Conservation (phyloP, 2,329 filamentous ascomycete species). For the Gnomoniopsis sp. region DNA sequence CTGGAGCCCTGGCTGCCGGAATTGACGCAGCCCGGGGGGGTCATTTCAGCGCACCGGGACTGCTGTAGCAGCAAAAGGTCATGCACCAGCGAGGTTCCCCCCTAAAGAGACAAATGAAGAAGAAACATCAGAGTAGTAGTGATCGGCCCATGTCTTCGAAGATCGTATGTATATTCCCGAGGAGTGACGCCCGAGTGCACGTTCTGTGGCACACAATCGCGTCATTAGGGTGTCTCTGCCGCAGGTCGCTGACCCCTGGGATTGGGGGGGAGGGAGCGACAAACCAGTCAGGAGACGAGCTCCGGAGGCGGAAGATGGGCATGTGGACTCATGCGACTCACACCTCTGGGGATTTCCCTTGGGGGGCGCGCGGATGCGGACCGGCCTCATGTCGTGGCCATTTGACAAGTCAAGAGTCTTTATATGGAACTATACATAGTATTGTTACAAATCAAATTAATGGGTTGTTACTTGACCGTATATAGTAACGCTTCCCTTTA, state of each 20-base stretch:
- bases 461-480: no score
- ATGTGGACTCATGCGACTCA: background rate
- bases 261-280: constrained; percentile 8
- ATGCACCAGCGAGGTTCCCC: background rate
- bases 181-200: background rate
- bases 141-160: background rate
- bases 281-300: constrained; percentile 15
- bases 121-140: background rate
- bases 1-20: background rate
- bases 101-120: background rate
- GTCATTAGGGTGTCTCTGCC: constrained; percentile 2
- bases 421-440: constrained; percentile 33
- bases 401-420: constrained; percentile 26
- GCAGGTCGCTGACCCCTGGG: constrained; percentile 1
- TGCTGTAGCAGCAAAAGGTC: no score
- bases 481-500: background rate
- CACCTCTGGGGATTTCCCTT: background rate
- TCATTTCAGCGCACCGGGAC: background rate
- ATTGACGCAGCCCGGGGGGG: background rate
- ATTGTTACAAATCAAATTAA: constrained; percentile 34
- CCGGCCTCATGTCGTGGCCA: constrained; percentile 10
- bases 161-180: background rate
- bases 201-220: constrained; percentile 4
- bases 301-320: background rate
- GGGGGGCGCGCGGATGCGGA: constrained; percentile 6